These are phyloP conservation scores for Escovopsis sp. DNA, from an alignment of 2,329 filamentous ascomycete genomes.

Conservation along the genomic window DNA sequence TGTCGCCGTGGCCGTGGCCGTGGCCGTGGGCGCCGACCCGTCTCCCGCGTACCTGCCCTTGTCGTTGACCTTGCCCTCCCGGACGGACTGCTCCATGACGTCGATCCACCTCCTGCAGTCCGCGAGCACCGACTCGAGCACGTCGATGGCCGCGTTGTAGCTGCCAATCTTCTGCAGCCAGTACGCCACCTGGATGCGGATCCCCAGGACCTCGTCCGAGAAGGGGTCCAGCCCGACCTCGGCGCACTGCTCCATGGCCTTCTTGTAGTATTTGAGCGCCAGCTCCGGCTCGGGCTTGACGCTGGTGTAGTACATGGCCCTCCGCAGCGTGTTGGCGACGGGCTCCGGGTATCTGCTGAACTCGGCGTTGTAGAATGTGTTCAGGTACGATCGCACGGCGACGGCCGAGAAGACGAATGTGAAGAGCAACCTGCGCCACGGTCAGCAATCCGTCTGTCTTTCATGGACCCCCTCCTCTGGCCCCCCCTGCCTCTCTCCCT, in stretches of 20 bases:
- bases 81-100: conserved; percentile 34
- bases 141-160: conserved; percentile 54
- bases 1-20: neutral
- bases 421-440: conserved; percentile 14
- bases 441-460: neutral
- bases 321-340: conserved; percentile 64
- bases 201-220: conserved; percentile 78
- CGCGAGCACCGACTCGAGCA: conserved; percentile 59
- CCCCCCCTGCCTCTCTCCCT: too few relatives aligned
- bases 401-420: conserved; percentile 16
- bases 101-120: conserved; percentile 53
- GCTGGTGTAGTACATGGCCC: conserved; percentile 77
- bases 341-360: conserved; percentile 50
- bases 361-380: conserved; percentile 39
- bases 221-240: conserved; percentile 72
- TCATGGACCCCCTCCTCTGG: too few relatives aligned
- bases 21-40: neutral
- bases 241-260: conserved; percentile 59
- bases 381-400: conserved; percentile 30
- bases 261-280: conserved; percentile 71
- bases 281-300: conserved; percentile 57
- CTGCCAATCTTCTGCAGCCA: conserved; percentile 67
- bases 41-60: conserved; percentile 19
- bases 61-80: conserved; percentile 30
- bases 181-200: conserved; percentile 67